Evolutionary conservation across 768 basidiomycete genomes (phyloP), one percentile per base, ranked within the genome.

Genomic region (Auricularia sp.): DNA sequence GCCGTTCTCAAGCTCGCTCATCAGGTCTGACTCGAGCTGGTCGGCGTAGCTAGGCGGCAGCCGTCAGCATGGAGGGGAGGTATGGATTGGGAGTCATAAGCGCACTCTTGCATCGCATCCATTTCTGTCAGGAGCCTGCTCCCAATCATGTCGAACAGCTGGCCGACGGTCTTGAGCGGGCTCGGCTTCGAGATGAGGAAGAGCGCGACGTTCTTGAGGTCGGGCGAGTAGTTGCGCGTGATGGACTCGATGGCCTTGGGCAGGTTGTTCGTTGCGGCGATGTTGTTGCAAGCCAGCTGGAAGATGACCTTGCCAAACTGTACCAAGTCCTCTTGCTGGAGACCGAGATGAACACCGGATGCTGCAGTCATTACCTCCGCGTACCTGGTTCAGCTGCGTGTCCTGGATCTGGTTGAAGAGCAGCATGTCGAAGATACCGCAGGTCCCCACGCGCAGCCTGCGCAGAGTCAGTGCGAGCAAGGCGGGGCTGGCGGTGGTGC

Each of bases 1-100:
- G 0, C 90, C 94, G 71, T 99, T 98, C 78, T 98, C 97, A 24
- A 98, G 80, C 73, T 98, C 96, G 47, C 87, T 83, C 76, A 87
- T 81, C 42, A 98, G 80, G 69, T 98, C 91, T 16, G 82, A 79
- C 73, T 98, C 94, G 18, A 98, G 77, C 37, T 82, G 79, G 71
- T 99, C 97, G 14, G 81, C 81, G 33, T 90, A 86, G 66, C 94
- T 96, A 69, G 33, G 29, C 2, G 21, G 36, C 24, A 36, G 54
- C 58, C 51, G 16, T 13, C 44, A 39, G 54, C 37, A 18, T 54
- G 45, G 36, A 64, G 36, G 45, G 3, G 34, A 64, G 29, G 4
- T 8, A 39, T 33, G 7, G 16, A 35, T 1, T 36, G 35, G n/a
- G n/a, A 34, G 10, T 24, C 54, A 18, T 18, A 11, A 75, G 29